Conservation (phyloP, 345 rosid genomes). For the Alliaria petiolata region DNA sequence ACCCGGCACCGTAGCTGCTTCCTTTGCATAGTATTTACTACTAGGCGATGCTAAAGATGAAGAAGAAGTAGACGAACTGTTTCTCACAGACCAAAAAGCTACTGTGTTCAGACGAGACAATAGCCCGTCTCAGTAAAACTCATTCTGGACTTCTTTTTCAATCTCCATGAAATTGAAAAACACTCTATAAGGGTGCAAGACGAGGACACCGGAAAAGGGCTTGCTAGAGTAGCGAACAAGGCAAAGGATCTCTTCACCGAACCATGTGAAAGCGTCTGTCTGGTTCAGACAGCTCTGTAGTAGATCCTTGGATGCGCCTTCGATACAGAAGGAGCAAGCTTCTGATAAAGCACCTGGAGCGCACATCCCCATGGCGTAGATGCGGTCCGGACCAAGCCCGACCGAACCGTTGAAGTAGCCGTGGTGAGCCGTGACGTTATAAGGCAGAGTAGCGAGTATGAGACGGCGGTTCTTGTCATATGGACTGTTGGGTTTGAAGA, state of each 20-base stretch:
- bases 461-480: constrained; percentile 27
- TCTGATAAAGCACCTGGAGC: neutral
- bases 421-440: constrained; percentile 1
- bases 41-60: neutral
- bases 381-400: neutral
- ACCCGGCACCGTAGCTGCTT: neutral
- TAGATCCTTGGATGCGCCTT: neutral
- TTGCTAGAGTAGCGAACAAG: constrained; percentile 40
- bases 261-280: constrained; percentile 35
- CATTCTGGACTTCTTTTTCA: neutral
- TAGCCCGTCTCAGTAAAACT: constrained; percentile 15
- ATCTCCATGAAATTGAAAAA: neutral
- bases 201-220: constrained; percentile 1
- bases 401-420: constrained; percentile 9
- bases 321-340: constrained; percentile 30
- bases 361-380: constrained; percentile 16
- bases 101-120: neutral
- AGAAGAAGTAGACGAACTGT: neutral
- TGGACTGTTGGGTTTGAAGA: constrained; percentile 26
- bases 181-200: neutral
- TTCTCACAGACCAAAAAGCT: neutral
- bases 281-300: constrained; percentile 19
- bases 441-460: constrained; percentile 1
- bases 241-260: constrained; percentile 24
- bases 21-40: constrained; percentile 16